A percentile compares a stretch with the other conserved stretches of the same genome.
Evolutionary conservation across 73 alveolate species (phyloP).

Genomic region (Stentor roeselii): DNA sequence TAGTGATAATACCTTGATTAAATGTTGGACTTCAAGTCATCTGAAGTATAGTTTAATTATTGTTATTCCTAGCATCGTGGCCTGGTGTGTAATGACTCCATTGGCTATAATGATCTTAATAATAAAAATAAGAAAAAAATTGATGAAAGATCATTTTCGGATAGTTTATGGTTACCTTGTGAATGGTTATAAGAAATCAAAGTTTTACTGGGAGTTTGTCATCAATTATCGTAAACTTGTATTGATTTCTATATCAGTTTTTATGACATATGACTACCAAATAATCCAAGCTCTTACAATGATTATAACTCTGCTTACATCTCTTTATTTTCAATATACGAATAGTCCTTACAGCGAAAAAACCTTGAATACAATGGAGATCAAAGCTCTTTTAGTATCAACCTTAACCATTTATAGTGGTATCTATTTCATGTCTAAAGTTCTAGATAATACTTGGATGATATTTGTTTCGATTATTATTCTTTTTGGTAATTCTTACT

Average conservation of each 20-base stretch:
- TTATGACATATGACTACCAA: not conserved
- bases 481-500: not conserved
- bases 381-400: constrained; percentile 25
- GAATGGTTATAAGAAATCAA: constrained; percentile 27
- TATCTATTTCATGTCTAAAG: constrained; percentile 44
- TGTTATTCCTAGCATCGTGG: constrained; percentile 36
- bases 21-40: constrained; percentile 33
- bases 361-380: not conserved
- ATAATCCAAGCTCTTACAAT: not conserved
- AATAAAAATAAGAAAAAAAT: not conserved
- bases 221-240: constrained; percentile 31
- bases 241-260: not conserved
- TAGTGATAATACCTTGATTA: constrained; percentile 26
- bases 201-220: constrained; percentile 41
- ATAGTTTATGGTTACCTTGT: constrained; percentile 27
- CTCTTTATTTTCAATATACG: not conserved
- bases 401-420: constrained; percentile 44
- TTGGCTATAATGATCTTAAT: not conserved
- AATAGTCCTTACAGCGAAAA: not conserved
- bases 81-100: constrained; percentile 45
- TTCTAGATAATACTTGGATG: not conserved
- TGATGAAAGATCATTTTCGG: not conserved
- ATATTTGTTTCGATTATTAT: not conserved
- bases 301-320: not conserved
- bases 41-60: not conserved